These are phyloP conservation scores for Pyracantha coccinea DNA, from an alignment of 331 rosid genomes.

Conservation along the genomic window DNA sequence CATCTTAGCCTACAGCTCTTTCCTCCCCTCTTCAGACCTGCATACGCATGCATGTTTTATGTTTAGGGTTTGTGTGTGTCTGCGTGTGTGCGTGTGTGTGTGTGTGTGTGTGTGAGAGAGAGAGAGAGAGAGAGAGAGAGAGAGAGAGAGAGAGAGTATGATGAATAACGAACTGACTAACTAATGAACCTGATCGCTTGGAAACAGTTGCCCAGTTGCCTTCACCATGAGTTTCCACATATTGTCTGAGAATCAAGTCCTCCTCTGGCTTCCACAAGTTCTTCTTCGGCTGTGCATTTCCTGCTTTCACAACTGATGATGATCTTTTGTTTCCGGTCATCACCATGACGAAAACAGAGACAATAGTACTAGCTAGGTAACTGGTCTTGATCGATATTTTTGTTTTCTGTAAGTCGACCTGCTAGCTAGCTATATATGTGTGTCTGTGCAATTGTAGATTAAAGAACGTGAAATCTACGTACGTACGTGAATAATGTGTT, in stretches of 20 bases:
- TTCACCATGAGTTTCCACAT: slow-evolving; percentile 66
- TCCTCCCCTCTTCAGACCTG: slow-evolving; percentile 48
- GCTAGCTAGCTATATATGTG: too few species aligned
- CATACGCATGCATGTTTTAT: not conserved
- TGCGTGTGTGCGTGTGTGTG: not conserved
- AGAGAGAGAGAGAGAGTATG: not conserved
- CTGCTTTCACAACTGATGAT: slow-evolving; percentile 11
- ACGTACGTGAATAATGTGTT: not conserved
- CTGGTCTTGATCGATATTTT: too few species aligned
- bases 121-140: not conserved
- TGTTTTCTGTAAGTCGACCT: too few species aligned
- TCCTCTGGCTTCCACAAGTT: slow-evolving; percentile 68
- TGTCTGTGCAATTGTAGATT: too few species aligned
- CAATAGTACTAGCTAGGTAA: too few species aligned
- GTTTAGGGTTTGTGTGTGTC: not conserved
- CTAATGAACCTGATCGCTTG: slow-evolving; percentile 32
- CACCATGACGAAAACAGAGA: too few species aligned
- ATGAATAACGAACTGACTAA: not conserved
- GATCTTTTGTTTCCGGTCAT: too few species aligned
- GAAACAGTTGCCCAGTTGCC: slow-evolving; percentile 66
- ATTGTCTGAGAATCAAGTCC: slow-evolving; percentile 44
- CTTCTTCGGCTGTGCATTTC: slow-evolving; percentile 16
- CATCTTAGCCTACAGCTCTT: slow-evolving; percentile 70
- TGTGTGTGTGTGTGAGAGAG: not conserved
- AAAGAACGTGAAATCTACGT: not conserved